Base-by-base conservation (phyloP, 2,329 filamentous ascomycete genomes). In the Paecilomyces formosus region DNA sequence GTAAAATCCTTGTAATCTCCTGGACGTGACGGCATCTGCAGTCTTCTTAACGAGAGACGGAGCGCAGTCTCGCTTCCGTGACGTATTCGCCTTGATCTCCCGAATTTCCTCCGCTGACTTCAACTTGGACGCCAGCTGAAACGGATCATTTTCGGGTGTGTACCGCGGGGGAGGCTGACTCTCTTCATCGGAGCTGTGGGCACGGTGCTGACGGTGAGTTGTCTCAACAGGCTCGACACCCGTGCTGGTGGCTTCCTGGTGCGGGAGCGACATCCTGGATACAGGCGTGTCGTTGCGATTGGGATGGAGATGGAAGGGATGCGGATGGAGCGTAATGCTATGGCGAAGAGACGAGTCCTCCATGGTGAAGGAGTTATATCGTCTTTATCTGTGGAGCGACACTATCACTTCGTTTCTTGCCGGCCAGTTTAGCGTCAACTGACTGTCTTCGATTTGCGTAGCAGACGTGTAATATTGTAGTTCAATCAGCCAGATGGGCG, bases 1-100 rank as follows among this genome's bases (percentile, higher is more conserved):
- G 80, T 97, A 97, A 78, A 97, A 97, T 55, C 85, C 83, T 68
- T 89, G 83, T 15, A 97, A 72, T 68, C 84, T 86, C 63, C 78
- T 81, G 13, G 82, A 57, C 15, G 58, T 51, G 53, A 61, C 57
- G 22, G 50, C 49, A 13, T 51, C 55, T 61, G 66, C 60, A 60
- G 63, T 50, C 54, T 68, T 68, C 8, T 62, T 64, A 31, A 64
- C 66, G n/a, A 62, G 66, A 9, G 66, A 67, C 28, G 57, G 65
- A 28, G 64, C 70, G 68, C 68, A 79, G 68, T 82, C 81, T 55
- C 90, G 86, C 76, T 92, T 93, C 62, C 87, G 85, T 7, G 88
- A 89, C 1, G 86, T 89, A 71, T 95, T 96, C 58, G 91, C 88
- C 62, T 85, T 85, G 72, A 96, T 93, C 66, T 84, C 80, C 35